Conservation (phyloP, 495 filamentous ascomycete genomes). For the Bryoglossum gracile region DNA sequence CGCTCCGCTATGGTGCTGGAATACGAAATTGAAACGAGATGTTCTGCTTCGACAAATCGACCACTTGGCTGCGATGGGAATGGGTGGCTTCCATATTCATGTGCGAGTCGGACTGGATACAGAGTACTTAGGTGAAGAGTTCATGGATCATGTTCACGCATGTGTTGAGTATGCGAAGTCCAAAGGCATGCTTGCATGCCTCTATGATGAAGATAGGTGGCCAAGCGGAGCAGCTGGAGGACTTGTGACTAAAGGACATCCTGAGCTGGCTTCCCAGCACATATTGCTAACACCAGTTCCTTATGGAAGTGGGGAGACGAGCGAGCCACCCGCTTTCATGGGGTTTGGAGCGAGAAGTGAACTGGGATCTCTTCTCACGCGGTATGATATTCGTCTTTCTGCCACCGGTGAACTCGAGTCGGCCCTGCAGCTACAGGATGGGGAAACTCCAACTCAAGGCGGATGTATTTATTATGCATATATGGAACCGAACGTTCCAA, state of each 20-base stretch:
- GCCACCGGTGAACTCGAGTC: slow-evolving; percentile 15
- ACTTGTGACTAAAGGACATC: slow-evolving; percentile 13
- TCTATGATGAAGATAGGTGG: slow-evolving; percentile 28
- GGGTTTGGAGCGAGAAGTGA: slow-evolving; percentile 17
- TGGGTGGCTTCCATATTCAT: slow-evolving; percentile 28
- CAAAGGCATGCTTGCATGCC: slow-evolving; percentile 24
- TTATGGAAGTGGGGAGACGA: slow-evolving; percentile 12
- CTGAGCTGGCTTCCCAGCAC: slow-evolving; percentile 19
- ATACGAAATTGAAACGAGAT: slow-evolving; percentile 16
- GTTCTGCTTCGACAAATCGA: slow-evolving; percentile 25
- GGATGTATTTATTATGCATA: slow-evolving; percentile 21
- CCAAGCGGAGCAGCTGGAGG: slow-evolving; percentile 23
- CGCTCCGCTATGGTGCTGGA: slow-evolving; percentile 26
- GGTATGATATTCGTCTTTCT: slow-evolving; percentile 15
- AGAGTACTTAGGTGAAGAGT: slow-evolving; percentile 24
- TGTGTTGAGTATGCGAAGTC: slow-evolving; percentile 25
- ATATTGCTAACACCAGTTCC: slow-evolving; percentile 17
- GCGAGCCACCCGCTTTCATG: too few species aligned
- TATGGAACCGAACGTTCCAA: slow-evolving; percentile 16
- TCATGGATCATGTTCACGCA: slow-evolving; percentile 19
- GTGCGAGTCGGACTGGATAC: slow-evolving; percentile 25
- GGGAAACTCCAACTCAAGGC: slow-evolving; percentile 4
- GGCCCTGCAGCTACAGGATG: slow-evolving; percentile 2
- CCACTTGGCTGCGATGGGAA: slow-evolving; percentile 22
- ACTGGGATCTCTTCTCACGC: slow-evolving; percentile 14